phyloP scores from a whole-genome alignment of 352 stramenopile species.

The Thalassiosira mediterranea region DNA sequence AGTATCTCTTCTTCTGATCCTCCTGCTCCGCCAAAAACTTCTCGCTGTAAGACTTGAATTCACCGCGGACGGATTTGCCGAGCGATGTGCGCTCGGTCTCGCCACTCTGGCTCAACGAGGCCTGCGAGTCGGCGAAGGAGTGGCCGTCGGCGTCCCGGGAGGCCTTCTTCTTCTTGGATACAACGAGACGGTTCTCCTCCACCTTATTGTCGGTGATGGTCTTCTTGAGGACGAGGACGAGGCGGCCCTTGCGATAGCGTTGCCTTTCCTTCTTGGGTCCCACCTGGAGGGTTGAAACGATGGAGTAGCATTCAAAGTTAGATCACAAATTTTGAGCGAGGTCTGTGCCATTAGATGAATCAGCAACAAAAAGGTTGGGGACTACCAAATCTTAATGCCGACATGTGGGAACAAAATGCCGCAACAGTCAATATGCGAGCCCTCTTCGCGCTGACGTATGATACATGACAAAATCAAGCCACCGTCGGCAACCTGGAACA shows the following conservation, averaged over 20 bases:
- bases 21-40: conserved; percentile 52
- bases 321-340: conserved; percentile 9
- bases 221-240: conserved; percentile 46
- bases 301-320: not conserved
- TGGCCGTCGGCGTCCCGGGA: not conserved
- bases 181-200: not conserved
- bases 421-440: not conserved
- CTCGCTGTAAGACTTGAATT: conserved; percentile 43
- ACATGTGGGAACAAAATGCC: no score
- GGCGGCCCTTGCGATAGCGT: conserved; percentile 48
- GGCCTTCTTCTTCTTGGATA: not conserved
- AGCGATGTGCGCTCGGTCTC: conserved; percentile 31
- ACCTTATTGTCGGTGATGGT: conserved; percentile 22
- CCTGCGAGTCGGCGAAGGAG: not conserved
- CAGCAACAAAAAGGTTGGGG: no score
- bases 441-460: no score
- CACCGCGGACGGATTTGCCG: conserved; percentile 30
- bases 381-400: no score
- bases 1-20: conserved; percentile 5
- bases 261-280: conserved; percentile 47
- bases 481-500: no score
- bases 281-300: conserved; percentile 17
- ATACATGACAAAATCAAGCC: no score
- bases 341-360: no score
- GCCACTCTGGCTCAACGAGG: no score